A percentile compares a stretch with the other conserved stretches of the same genome.
These are phyloP conservation scores for Bullera alba DNA, from an alignment of 768 basidiomycete genomes.

Conservation along the genomic window DNA sequence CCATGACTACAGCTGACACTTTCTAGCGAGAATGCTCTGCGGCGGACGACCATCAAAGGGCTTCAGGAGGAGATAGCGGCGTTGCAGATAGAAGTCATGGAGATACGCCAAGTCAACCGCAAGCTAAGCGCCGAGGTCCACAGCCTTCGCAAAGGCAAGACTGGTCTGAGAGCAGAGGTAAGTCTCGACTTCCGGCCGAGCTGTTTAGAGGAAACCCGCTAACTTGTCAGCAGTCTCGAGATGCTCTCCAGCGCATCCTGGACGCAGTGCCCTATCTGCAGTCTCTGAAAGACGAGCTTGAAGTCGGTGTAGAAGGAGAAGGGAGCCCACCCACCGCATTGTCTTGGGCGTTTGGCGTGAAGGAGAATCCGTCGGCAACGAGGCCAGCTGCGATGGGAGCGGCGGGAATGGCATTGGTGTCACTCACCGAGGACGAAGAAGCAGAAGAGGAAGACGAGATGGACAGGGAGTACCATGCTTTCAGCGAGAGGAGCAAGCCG, in stretches of 20 bases:
- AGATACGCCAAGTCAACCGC: conserved; percentile 14
- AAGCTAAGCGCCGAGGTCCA: conserved; percentile 5
- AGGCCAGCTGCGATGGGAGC: background rate
- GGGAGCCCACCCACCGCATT: background rate
- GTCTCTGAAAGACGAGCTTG: conserved; percentile 8
- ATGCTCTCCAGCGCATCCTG: conserved; percentile 17
- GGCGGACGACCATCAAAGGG: conserved; percentile 8
- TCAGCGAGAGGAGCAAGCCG: background rate
- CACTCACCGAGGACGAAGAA: background rate
- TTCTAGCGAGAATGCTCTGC: conserved; percentile 7
- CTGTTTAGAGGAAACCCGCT: too few species aligned
- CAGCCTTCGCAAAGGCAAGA: too few species aligned
- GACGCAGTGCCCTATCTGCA: conserved; percentile 10
- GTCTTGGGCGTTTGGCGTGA: background rate
- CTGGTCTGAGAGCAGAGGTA: too few species aligned
- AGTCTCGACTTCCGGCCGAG: too few species aligned
- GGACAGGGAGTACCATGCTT: background rate
- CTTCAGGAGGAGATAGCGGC: conserved; percentile 21
- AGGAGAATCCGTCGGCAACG: background rate
- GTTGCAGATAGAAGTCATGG: conserved; percentile 17
- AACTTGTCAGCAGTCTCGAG: too few species aligned
- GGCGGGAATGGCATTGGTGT: background rate
- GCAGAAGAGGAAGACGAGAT: background rate
- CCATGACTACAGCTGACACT: too few species aligned
- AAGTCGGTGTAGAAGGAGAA: conserved; percentile 4